phyloP scores from a whole-genome alignment of 2,329 filamentous ascomycete genomes.

The Paramyrothecium sp. region DNA sequence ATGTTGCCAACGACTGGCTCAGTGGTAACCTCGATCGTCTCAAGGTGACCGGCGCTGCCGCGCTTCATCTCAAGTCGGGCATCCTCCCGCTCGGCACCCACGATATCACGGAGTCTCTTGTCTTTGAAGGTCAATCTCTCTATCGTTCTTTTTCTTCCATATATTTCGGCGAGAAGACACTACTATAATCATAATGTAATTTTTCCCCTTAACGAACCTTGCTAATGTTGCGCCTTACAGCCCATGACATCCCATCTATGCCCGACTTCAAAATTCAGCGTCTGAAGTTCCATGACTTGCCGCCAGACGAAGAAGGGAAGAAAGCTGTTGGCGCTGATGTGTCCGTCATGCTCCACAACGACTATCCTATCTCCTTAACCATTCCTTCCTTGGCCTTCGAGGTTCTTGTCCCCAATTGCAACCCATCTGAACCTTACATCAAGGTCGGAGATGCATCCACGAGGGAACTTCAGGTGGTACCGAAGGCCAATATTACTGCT shows the following conservation, averaged over 20 bases:
- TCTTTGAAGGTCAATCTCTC: conserved; percentile 80
- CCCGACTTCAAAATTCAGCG: conserved; percentile 81
- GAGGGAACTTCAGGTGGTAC: conserved; percentile 62
- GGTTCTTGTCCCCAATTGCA: conserved; percentile 81
- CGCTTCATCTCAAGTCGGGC: conserved; percentile 75
- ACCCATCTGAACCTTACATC: conserved; percentile 69
- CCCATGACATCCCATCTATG: conserved; percentile 69
- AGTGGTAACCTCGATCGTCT: conserved; percentile 72
- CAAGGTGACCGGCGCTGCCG: conserved; percentile 69
- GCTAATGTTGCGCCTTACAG: conserved; percentile 41
- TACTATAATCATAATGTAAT: conserved; percentile 28
- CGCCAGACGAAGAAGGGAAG: conserved; percentile 39
- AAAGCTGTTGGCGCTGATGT: conserved; percentile 79
- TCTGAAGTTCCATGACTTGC: conserved; percentile 76
- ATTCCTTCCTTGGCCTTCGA: conserved; percentile 82
- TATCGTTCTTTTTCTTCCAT: conserved; percentile 61
- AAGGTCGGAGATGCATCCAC: conserved; percentile 75
- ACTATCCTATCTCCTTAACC: conserved; percentile 73
- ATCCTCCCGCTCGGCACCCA: conserved; percentile 78
- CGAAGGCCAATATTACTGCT: conserved; percentile 65
- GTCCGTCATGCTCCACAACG: conserved; percentile 68
- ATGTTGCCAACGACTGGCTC: conserved; percentile 85
- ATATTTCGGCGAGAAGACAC: conserved; percentile 59
- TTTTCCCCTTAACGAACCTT: conserved; percentile 13
- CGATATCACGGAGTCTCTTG: conserved; percentile 68